These are phyloP conservation scores for Turritis glabra DNA, from an alignment of 345 rosid species.

Conservation along the genomic window DNA sequence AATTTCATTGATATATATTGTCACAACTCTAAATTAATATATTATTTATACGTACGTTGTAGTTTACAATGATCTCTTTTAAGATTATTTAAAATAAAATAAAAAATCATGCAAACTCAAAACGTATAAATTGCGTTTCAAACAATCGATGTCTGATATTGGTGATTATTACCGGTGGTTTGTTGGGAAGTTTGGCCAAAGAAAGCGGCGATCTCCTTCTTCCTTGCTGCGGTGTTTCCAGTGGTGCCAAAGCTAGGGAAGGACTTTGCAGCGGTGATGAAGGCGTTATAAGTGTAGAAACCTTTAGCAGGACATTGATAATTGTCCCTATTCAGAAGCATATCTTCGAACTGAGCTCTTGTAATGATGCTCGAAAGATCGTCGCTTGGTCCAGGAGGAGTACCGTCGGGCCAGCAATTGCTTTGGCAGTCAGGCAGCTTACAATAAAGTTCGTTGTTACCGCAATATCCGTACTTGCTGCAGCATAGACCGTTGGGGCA, in stretches of 20 bases:
- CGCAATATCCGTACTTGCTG: background rate
- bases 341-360: background rate
- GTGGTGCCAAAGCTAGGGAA: background rate
- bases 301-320: background rate
- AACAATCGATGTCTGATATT: too few species aligned
- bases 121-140: too few species aligned
- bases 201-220: background rate
- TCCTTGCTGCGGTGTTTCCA: background rate
- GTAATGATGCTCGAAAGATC: background rate
- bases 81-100: too few species aligned
- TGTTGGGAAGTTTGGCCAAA: background rate
- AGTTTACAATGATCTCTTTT: too few species aligned
- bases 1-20: too few species aligned
- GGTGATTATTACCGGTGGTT: background rate
- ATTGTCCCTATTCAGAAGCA: background rate
- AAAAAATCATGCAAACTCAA: too few species aligned
- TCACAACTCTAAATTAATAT: too few species aligned
- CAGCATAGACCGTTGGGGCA: background rate
- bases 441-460: background rate
- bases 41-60: too few species aligned
- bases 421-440: background rate
- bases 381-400: too few species aligned
- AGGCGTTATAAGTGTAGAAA: background rate
- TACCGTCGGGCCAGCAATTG: background rate
- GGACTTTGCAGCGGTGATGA: background rate